Base-by-base conservation (phyloP, 768 basidiomycete species). In the Cystoderma amianthinum region DNA sequence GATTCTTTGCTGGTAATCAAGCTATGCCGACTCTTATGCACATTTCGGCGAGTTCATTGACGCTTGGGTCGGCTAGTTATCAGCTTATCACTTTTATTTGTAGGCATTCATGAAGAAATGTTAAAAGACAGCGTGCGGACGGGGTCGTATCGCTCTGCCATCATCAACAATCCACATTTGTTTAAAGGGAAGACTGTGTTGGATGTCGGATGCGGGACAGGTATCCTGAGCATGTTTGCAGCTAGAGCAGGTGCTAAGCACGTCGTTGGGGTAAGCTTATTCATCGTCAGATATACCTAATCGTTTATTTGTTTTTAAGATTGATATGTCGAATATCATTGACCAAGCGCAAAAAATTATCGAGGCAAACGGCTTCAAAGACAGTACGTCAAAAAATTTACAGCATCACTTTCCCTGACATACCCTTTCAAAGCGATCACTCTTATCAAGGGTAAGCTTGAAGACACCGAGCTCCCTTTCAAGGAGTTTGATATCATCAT, bases 241-340 rank as follows among this genome's bases (percentile, higher is more conserved):
- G 90, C 92, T 22, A 95, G 88, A 63, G 94, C 94, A 24, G 94
- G 94, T 25, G 94, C 94, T 41, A 81, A 82, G 53, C 88, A 86
- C 46, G 93, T 97, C 51, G 91, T 95, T 48, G 94, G 93, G 43
- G 89, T 93, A 52, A 54, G 85, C 66, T 16, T 39, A 34, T 38
- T 37, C 21, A 16, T 49, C 35, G 16, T 36, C 44, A 20, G 36
- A 37, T 41, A 17, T 15, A 33, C 28, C 28, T 16, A 33, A 44
- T 36, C 44, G 20, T n/a, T 44, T 56, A 6, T 35, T 46, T 39
- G n/a, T 44, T 32, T 48, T 51, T 39, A 36, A 94, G 90, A 94
- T 99, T 64, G 96, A 99, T 69, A 99, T 99, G 96, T 96, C 93
- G 44, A 99, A 99, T 68, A 99, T 99, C 66, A 89, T 98, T 63